Evolutionary conservation across 352 stramenopile species (phyloP).

Genomic region (Phytophthora cryptogea): DNA sequence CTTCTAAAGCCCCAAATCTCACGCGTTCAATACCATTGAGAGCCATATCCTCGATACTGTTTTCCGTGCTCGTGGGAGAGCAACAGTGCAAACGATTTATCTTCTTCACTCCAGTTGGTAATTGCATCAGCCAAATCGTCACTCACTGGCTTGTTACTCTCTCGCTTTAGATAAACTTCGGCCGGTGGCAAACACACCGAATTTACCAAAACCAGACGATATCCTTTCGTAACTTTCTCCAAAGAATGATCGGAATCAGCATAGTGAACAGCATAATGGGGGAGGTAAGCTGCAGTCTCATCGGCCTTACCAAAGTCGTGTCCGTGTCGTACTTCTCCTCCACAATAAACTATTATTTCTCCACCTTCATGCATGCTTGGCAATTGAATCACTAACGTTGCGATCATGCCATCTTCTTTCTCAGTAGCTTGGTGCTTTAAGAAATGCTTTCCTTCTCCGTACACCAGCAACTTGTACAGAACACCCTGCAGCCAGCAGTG

Average conservation of each 20-base stretch:
- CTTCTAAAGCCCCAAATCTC: neutral
- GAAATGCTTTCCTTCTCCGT: constrained; percentile 45
- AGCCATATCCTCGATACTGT: neutral
- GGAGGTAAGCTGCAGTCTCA: constrained; percentile 10
- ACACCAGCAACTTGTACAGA: constrained; percentile 52
- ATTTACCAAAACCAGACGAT: constrained; percentile 19
- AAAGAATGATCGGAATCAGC: constrained; percentile 22
- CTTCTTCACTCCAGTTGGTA: neutral
- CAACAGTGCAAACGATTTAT: neutral
- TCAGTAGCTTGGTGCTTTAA: constrained; percentile 45
- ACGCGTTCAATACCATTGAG: neutral
- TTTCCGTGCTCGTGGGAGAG: neutral
- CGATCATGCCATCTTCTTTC: constrained; percentile 54
- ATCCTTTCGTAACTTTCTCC: constrained; percentile 23
- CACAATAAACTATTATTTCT: constrained; percentile 24
- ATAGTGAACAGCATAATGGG: constrained; percentile 21
- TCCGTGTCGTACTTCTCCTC: neutral
- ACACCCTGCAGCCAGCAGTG: constrained; percentile 1
- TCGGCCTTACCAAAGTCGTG: neutral
- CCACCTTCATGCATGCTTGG: constrained; percentile 32
- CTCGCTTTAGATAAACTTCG: neutral
- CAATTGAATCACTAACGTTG: constrained; percentile 50
- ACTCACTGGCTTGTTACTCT: neutral
- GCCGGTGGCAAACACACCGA: constrained; percentile 11
- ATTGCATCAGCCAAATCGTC: neutral